phyloP scores from a whole-genome alignment of 2,329 filamentous ascomycete species.

The Chaetomium sp. region DNA sequence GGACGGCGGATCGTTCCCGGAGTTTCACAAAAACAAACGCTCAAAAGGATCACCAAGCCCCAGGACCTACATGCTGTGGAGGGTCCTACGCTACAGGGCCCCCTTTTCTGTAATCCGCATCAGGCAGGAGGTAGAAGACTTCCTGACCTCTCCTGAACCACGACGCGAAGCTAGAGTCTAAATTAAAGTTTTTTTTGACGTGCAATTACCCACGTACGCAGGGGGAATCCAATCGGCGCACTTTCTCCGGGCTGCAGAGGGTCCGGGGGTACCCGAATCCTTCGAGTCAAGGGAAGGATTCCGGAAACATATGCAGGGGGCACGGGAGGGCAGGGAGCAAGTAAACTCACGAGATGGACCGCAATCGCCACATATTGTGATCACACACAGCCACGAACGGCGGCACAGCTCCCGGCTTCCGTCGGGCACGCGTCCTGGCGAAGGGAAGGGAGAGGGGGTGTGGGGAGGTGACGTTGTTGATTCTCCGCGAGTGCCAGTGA shows the following conservation, averaged over 20 bases:
- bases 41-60: not conserved
- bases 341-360: not conserved
- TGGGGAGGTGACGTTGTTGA: not conserved
- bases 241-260: not conserved
- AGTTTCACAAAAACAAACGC: not conserved
- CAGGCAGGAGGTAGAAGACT: not conserved
- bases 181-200: not conserved
- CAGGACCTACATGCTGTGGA: not conserved
- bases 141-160: not conserved
- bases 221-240: not conserved
- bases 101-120: not conserved
- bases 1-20: not conserved
- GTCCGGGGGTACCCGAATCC: not conserved
- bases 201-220: not conserved
- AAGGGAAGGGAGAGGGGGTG: not conserved
- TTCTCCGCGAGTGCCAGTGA: not conserved
- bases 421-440: not conserved
- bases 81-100: not conserved
- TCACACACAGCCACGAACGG: not conserved
- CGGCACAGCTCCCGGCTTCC: not conserved
- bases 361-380: not conserved
- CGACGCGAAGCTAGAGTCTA: not conserved
- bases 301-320: not conserved
- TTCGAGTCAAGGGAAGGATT: conserved; percentile 6
- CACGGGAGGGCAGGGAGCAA: not conserved